These are phyloP conservation scores for Auricularia sp. DNA, from an alignment of 768 basidiomycete genomes.

Conservation along the genomic window DNA sequence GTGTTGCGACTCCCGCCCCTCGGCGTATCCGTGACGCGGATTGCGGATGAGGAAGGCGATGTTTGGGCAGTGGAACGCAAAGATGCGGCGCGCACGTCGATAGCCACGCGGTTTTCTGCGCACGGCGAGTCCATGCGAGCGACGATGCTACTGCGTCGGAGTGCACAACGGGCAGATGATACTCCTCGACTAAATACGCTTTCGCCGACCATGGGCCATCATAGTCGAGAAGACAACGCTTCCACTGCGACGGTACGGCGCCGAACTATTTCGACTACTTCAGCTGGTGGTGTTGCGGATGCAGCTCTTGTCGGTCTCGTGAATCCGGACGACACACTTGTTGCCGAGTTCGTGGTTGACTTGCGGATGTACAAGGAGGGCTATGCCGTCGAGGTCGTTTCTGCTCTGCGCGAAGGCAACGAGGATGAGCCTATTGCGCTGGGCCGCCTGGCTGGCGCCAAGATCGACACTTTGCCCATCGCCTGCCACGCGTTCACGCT, in stretches of 20 bases:
- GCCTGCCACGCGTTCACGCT: slow-evolving; percentile 58
- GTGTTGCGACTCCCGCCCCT: slow-evolving; percentile 59
- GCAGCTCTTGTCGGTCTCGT: slow-evolving; percentile 11
- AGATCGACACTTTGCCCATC: slow-evolving; percentile 39
- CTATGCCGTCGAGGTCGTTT: slow-evolving; percentile 48
- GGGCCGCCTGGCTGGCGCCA: slow-evolving; percentile 14
- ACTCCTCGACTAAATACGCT: slow-evolving; percentile 35
- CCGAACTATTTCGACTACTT: neutral
- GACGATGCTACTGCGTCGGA: slow-evolving; percentile 17
- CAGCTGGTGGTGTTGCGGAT: neutral
- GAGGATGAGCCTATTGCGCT: slow-evolving; percentile 31
- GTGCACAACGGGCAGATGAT: slow-evolving; percentile 20
- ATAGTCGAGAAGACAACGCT: neutral
- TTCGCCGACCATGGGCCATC: slow-evolving; percentile 16
- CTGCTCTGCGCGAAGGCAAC: slow-evolving; percentile 16
- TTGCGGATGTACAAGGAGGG: slow-evolving; percentile 70
- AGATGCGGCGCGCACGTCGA: slow-evolving; percentile 7
- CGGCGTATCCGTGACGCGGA: slow-evolving; percentile 28
- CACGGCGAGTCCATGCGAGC: slow-evolving; percentile 6
- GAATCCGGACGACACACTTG: slow-evolving; percentile 53
- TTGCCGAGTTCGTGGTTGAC: slow-evolving; percentile 74
- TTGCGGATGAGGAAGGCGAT: slow-evolving; percentile 6
- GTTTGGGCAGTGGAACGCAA: slow-evolving; percentile 10
- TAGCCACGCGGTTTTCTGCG: slow-evolving; percentile 7
- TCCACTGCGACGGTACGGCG: neutral